Evolutionary conservation across 2,329 filamentous ascomycete genomes (phyloP), one percentile per base, ranked within the genome.

Genomic region (Ceratocystis huliohia): DNA sequence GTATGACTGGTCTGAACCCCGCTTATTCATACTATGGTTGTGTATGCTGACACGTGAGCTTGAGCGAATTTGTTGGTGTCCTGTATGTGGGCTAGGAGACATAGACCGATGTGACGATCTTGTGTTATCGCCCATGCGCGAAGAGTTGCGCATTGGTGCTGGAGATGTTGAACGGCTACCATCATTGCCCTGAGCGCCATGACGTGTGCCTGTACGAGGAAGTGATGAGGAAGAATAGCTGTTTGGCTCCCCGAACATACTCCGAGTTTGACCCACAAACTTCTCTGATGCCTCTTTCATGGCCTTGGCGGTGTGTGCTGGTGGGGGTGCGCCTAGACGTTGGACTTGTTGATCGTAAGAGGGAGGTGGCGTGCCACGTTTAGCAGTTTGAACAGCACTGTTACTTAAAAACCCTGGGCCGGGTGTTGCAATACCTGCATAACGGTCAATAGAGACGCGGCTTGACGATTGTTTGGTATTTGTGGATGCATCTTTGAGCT

Each of bases 261-360:
- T 91, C 56, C 90, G 84, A 2, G 89, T 90, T 75, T 96, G 89
- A 59, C 86, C 84, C 25, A 88, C 85, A 72, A 93, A 96, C 75
- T 91, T 91, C 71, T 95, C 88, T 0, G 91, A 94, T 3, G 92
- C 90, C 75, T 96, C 89, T 73, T 96, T 90, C 95, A 99, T 99
- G 61, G 94, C 90, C 69, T 88, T 89, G 3, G 91, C 89, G 0
- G 95, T 99, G 68, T 95, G 91, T 1, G 94, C 94, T 1, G 93
- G 91, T 67, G 93, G 88, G 1, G 94, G 95, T 13, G 93, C 89
- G 65, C 91, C 94, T 3, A 97, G 82, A 67, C 89, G 83, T 73
- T 88, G 89, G 59, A 91, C 82, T 63, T 87, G 84, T 61, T 84
- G 84, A 68, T 93, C 88, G 72, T 96, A 97, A 0, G 89, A 90